Evolutionary conservation across 805 yeast genomes (phyloP).

Genomic region (Pichia deserticola): DNA sequence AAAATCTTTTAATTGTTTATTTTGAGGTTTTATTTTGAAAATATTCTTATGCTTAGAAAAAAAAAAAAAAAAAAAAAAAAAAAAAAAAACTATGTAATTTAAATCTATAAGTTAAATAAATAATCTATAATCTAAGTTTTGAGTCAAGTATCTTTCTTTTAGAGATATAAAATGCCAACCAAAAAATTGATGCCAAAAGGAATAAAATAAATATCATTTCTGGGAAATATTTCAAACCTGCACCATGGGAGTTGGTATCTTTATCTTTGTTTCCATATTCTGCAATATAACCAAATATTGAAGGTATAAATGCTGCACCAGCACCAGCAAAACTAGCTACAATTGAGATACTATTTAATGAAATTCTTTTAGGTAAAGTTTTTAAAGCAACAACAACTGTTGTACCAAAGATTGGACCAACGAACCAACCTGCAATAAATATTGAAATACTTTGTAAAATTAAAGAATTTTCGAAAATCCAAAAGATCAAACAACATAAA

Average conservation of each 20-base stretch:
- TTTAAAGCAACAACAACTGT: conserved; percentile 58
- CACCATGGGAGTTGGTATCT: conserved; percentile 19
- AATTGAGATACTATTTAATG: conserved; percentile 64
- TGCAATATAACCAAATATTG: conserved; percentile 46
- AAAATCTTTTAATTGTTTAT: too few species aligned
- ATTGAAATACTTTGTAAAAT: conserved; percentile 30
- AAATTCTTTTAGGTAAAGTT: conserved; percentile 50
- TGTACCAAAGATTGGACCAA: conserved; percentile 60
- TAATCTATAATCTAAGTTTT: too few species aligned
- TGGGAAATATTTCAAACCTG: conserved; percentile 29
- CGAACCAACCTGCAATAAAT: conserved; percentile 38
- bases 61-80: too few species aligned
- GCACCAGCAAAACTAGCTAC: conserved; percentile 76
- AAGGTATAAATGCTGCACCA: conserved; percentile 75
- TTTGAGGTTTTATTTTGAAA: too few species aligned
- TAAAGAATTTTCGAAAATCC: conserved; percentile 18
- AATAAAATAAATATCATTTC: conserved; percentile 17
- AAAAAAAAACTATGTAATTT: too few species aligned
- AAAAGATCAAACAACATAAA: conserved; percentile 28
- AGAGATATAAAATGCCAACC: conserved; percentile 21
- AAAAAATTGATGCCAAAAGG: conserved; percentile 16
- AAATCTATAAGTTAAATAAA: too few species aligned
- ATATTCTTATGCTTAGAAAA: too few species aligned
- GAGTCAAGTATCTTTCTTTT: too few species aligned
- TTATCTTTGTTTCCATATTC: conserved; percentile 17